These are phyloP conservation scores for Sugiyamaella marilandica DNA, from an alignment of 805 yeast genomes.

Conservation along the genomic window DNA sequence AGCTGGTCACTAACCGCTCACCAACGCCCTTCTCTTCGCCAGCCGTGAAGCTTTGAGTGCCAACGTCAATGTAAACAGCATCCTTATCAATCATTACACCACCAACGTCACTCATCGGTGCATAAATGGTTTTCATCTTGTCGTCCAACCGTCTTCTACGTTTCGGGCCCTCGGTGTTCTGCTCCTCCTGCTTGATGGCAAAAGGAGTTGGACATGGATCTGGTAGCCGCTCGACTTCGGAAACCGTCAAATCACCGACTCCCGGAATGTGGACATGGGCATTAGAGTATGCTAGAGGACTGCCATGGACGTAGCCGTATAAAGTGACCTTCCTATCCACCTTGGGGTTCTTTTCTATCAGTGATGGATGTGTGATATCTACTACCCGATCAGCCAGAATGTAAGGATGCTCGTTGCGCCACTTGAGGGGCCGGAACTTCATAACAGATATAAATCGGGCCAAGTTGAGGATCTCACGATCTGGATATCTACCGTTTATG, in stretches of 20 bases:
- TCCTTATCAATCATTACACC: slow-evolving; percentile 96
- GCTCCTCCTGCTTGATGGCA: slow-evolving; percentile 75
- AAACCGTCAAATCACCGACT: slow-evolving; percentile 79
- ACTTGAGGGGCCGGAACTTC: slow-evolving; percentile 98
- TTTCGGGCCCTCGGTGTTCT: slow-evolving; percentile 41
- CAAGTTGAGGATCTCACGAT: slow-evolving; percentile 86
- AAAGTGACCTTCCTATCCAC: slow-evolving; percentile 85
- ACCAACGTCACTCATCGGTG: slow-evolving; percentile 99
- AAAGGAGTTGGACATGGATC: slow-evolving; percentile 99
- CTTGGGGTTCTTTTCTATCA: slow-evolving; percentile 71
- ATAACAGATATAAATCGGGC: slow-evolving; percentile 91
- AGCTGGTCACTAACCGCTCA: slow-evolving; percentile 73
- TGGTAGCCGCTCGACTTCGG: slow-evolving; percentile 80
- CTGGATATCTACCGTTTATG: slow-evolving; percentile 95
- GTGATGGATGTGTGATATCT: slow-evolving; percentile 89
- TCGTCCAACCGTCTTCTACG: slow-evolving; percentile 92
- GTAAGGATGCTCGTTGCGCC: slow-evolving; percentile 99
- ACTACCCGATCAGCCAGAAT: slow-evolving; percentile 85
- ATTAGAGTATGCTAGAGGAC: slow-evolving; percentile 63
- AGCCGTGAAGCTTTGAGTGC: slow-evolving; percentile 48
- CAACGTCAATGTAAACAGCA: slow-evolving; percentile 91
- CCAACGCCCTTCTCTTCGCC: slow-evolving; percentile 78
- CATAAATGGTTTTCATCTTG: slow-evolving; percentile 88
- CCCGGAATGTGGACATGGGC: slow-evolving; percentile 93
- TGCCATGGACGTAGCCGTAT: slow-evolving; percentile 93